Evolutionary conservation across 2,329 filamentous ascomycete species (phyloP).

Genomic region (Trichoderma arundinaceum): DNA sequence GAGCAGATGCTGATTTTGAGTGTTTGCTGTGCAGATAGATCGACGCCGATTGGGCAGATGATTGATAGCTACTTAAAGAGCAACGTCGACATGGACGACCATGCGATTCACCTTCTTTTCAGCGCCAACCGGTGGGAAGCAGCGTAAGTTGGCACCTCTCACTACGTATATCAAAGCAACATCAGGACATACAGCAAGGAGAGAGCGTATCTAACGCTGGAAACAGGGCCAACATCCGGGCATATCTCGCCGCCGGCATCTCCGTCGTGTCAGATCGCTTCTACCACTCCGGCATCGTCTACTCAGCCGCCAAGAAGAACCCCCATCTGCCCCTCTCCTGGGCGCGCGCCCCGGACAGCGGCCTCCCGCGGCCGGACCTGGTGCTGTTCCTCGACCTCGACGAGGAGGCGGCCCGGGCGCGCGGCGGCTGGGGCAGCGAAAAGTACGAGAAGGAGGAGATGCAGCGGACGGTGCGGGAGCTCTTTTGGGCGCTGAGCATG

Average conservation of each 20-base stretch:
- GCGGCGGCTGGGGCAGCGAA: constrained; percentile 89
- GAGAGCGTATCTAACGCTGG: background rate
- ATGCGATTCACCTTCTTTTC: constrained; percentile 88
- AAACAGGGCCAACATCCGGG: constrained; percentile 56
- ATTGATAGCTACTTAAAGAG: constrained; percentile 83
- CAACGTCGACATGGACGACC: constrained; percentile 76
- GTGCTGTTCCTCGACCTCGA: constrained; percentile 87
- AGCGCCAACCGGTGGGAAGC: constrained; percentile 90
- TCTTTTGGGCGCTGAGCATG: constrained; percentile 68
- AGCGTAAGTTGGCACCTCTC: constrained; percentile 58
- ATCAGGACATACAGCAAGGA: background rate
- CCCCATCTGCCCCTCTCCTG: constrained; percentile 72
- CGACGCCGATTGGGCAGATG: constrained; percentile 83
- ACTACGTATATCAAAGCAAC: background rate
- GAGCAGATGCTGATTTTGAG: background rate
- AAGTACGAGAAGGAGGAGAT: constrained; percentile 85
- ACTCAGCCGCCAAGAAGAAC: constrained; percentile 85
- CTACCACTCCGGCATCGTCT: constrained; percentile 93
- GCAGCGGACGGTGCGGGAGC: constrained; percentile 76
- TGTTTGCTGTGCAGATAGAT: constrained; percentile 64
- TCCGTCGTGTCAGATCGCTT: constrained; percentile 90
- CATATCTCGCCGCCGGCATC: constrained; percentile 66
- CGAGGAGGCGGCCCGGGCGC: constrained; percentile 70
- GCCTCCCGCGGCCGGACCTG: constrained; percentile 84
- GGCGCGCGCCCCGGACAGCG: constrained; percentile 84